These are phyloP conservation scores for Rhexocercosporidium sp. DNA, from an alignment of 2,329 filamentous ascomycete species.

Conservation along the genomic window DNA sequence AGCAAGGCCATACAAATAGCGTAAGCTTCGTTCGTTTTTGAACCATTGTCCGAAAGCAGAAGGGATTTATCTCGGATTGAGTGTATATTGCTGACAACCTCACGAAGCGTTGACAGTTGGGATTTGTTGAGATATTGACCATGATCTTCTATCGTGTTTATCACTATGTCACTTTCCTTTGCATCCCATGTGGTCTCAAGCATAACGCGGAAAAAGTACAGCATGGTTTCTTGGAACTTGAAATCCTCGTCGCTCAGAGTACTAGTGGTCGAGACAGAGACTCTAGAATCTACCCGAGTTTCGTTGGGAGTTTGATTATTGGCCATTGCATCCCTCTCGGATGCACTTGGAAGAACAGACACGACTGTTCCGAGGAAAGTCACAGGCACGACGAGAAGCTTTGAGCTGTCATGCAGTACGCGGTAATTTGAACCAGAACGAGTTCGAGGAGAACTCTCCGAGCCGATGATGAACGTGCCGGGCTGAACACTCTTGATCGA, in stretches of 20 bases:
- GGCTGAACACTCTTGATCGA: neutral
- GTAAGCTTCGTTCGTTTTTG: too few relatives aligned
- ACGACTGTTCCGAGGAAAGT: neutral
- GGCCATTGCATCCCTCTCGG: neutral
- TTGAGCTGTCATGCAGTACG: neutral
- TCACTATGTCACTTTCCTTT: neutral
- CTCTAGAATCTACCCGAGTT: neutral
- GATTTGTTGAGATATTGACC: too few relatives aligned
- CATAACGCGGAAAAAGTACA: neutral
- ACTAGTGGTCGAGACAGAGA: neutral
- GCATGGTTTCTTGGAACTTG: neutral
- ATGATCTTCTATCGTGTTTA: too few relatives aligned
- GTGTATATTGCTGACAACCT: too few relatives aligned
- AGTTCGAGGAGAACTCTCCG: neutral
- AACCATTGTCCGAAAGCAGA: too few relatives aligned
- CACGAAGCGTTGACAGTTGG: too few relatives aligned
- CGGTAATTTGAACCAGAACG: neutral
- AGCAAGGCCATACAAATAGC: too few relatives aligned
- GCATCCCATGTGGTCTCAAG: neutral
- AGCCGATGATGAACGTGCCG: neutral
- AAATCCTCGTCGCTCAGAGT: neutral
- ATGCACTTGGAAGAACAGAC: neutral
- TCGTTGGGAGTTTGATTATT: neutral
- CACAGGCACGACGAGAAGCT: neutral
- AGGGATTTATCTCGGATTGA: too few relatives aligned